Percentiles rank a stretch among this genome's conserved stretches.
phyloP scores from a whole-genome alignment of 176 grass and related monocot species.

The Oryza brachyantha region DNA sequence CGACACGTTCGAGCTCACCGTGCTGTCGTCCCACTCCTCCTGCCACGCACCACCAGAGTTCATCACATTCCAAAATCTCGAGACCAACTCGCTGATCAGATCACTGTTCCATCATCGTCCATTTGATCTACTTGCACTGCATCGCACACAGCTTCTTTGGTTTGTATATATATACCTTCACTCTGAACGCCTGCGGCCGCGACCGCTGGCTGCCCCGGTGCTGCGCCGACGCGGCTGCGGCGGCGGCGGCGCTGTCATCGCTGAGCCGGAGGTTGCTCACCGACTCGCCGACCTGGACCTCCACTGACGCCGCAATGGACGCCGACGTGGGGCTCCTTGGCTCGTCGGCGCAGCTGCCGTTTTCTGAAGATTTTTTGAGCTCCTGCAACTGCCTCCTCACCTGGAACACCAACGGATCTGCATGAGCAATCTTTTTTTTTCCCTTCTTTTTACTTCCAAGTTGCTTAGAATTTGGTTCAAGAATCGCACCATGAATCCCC shows the following conservation, averaged over 20 bases:
- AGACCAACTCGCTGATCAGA: neutral
- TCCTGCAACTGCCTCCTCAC: constrained; percentile 42
- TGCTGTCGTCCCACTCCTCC: constrained; percentile 99
- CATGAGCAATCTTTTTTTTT: neutral
- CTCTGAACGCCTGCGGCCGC: constrained; percentile 46
- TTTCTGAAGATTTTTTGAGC: constrained; percentile 21
- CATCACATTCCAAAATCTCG: neutral
- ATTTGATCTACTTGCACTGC: neutral
- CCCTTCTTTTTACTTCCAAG: neutral
- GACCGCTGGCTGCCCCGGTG: constrained; percentile 42
- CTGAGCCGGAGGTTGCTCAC: constrained; percentile 49
- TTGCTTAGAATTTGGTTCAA: neutral
- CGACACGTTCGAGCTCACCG: constrained; percentile 75
- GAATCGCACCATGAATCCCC: constrained; percentile 53
- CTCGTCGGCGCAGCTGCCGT: constrained; percentile 5
- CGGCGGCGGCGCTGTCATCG: constrained; percentile 45
- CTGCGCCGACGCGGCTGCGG: constrained; percentile 46
- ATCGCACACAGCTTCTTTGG: neutral
- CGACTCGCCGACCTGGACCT: constrained; percentile 73
- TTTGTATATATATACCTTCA: constrained; percentile 52
- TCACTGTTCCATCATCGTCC: neutral
- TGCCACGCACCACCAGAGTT: constrained; percentile 7
- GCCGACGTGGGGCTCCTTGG: constrained; percentile 42
- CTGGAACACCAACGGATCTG: constrained; percentile 24
- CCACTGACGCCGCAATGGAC: constrained; percentile 59